These are phyloP conservation scores for Collariella sp. DNA, from an alignment of 495 filamentous ascomycete genomes.

Conservation along the genomic window DNA sequence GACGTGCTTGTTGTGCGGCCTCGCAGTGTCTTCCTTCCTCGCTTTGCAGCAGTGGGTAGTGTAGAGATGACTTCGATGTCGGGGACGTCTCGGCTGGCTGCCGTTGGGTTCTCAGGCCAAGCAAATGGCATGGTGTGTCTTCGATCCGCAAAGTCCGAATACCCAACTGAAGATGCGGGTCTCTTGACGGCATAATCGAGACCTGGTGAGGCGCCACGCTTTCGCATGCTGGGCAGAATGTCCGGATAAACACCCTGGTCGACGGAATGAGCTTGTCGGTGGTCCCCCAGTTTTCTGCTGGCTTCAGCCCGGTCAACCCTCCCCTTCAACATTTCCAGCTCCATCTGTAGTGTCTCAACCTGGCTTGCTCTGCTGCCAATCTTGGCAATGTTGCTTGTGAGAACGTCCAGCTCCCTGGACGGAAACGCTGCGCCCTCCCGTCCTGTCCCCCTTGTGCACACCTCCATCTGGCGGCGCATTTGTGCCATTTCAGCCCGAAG, in stretches of 20 bases:
- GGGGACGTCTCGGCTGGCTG: not conserved
- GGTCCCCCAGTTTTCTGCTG: not conserved
- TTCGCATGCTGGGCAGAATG: not conserved
- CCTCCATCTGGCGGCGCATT: slow-evolving; percentile 24
- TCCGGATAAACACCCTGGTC: not conserved
- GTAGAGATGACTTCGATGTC: not conserved
- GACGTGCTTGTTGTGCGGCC: not conserved
- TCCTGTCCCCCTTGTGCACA: slow-evolving; percentile 3
- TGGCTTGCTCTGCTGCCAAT: slow-evolving; percentile 31
- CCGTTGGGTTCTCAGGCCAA: not conserved
- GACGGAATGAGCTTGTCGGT: not conserved
- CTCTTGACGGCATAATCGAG: slow-evolving; percentile 3
- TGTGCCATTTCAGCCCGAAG: slow-evolving; percentile 16
- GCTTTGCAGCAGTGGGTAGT: not conserved
- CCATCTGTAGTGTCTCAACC: slow-evolving; percentile 36
- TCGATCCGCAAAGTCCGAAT: slow-evolving; percentile 1
- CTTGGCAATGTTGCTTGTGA: slow-evolving; percentile 30
- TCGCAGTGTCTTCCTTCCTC: not conserved
- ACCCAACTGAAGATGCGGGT: slow-evolving; percentile 3
- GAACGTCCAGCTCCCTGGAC: slow-evolving; percentile 31
- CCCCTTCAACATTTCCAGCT: slow-evolving; percentile 32
- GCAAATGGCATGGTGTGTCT: slow-evolving; percentile 1
- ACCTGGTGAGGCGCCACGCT: slow-evolving; percentile 5
- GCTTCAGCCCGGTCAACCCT: slow-evolving; percentile 26
- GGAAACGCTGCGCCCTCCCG: slow-evolving; percentile 15